Base-by-base conservation (phyloP, 2,329 filamentous ascomycete species). In the Alternaria infectoria region DNA sequence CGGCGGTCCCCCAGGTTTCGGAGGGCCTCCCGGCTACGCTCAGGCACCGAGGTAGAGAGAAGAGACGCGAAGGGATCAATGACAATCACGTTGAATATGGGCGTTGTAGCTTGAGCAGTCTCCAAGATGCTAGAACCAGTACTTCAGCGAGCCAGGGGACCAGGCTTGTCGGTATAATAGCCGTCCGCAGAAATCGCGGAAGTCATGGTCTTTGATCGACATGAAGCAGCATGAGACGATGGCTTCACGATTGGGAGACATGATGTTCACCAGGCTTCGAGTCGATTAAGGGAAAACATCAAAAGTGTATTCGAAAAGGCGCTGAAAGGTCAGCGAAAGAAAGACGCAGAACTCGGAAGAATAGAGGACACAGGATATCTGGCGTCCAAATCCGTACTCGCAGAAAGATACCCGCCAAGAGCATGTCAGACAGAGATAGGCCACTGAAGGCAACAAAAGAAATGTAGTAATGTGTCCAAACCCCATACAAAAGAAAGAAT, bases 1-100 rank as follows among this genome's bases (percentile, higher is more conserved):
- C 55, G 59, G 59, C 8, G 68, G 65, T 11, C 71, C 69, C 9
- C 71, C 68, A 13, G 68, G 66, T 19, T 70, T 62, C 28, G 64
- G 55, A 44, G 55, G 52, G 6, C 65, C 67, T 17, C 67, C 65
- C n/a, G 65, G 67, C 10, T 69, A 64, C 15, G 55, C 59, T 21
- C 63, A 51, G 28, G 45, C 58, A 21, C 63, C 63, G n/a, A 63
- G 65, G 43, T 68, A 63, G 40, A 63, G 17, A 9, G 49, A 50
- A 19, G 15, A 50, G 15, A 36, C 9, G 12, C 23, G n/a, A 19
- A 30, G 19, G 45, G 23, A 59, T 21, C 59, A 28, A 50, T 51
- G 21, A 21, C 23, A 30, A 51, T 15, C 51, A n/a, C 21, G 28
- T 10, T n/a, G 17, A 17, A 30, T 5, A 30, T 13, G 40, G 12